Base-by-base conservation (phyloP, 2,329 filamentous ascomycete species). In the Beauveria varroae region DNA sequence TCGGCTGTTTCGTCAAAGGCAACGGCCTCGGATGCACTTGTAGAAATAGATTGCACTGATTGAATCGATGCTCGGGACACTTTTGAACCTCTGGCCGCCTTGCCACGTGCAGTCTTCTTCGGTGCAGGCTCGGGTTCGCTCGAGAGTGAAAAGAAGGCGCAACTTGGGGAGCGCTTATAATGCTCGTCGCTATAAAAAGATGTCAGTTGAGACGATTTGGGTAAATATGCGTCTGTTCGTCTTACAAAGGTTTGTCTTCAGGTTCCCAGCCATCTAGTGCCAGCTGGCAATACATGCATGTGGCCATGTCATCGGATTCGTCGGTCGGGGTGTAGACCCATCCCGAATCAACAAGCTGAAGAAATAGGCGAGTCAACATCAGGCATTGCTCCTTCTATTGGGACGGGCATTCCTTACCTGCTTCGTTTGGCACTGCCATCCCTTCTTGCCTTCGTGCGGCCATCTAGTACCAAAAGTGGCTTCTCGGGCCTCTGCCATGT, bases 251-350 rank as follows among this genome's bases (percentile, higher is more conserved):
- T 71, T 96, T 91, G 72, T 99, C 95, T 63, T 88, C 87, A 1
- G 89, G 88, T 71, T 98, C 95, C 95, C 96, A 99, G 7, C 92
- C 92, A 73, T 98, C 93, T 12, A 99, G 82, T 12, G 89, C 91
- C 18, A 98, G 77, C 62, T 89, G 86, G 76, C 95, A 99, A 75
- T 98, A 97, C 30, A 90, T 83, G 72, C 95, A 99, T 12, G 89
- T 95, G 10, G 91, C 90, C 76, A 93, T 90, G 73, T 99, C 95
- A 65, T 95, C 88, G 14, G 87, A 91, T 49, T 93, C 91, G 49
- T 84, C 77, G 6, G 86, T 90, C 0, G 95, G 93, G 26, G 92
- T 96, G 75, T 93, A 97, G 71, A 89, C 92, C 93, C 93, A 99
- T 12, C 95, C 95, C 30, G 91, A 90, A 66, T 93, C 90, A 40